phyloP scores from a whole-genome alignment of 1,284 basidiomycete species.

The Leccinum angustisporum region DNA sequence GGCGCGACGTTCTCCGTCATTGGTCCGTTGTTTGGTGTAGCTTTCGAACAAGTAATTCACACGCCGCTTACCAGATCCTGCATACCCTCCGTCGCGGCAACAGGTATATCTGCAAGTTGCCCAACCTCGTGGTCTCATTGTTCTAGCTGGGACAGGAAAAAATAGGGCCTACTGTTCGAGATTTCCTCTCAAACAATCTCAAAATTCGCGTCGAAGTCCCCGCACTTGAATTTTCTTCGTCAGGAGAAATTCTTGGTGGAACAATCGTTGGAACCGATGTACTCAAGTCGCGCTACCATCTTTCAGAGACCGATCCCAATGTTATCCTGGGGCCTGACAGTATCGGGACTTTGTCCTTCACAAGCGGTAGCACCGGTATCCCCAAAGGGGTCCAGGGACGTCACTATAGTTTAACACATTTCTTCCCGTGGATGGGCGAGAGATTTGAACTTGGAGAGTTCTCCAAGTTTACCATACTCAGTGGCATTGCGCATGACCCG shows the following conservation, averaged over 20 bases:
- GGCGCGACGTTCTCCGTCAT: constrained; percentile 99
- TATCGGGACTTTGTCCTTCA: constrained; percentile 94
- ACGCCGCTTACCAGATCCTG: constrained; percentile 67
- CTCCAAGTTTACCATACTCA: constrained; percentile 97
- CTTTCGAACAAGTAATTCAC: constrained; percentile 10
- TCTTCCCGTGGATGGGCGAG: constrained; percentile 99
- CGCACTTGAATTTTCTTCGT: constrained; percentile 73
- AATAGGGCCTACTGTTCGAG: constrained; percentile 81
- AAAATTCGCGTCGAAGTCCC: constrained; percentile 92
- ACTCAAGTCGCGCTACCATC: constrained; percentile 49
- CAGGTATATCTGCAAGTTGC: constrained; percentile 96
- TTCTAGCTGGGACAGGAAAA: constrained; percentile 88
- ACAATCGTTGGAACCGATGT: constrained; percentile 47
- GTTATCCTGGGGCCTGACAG: constrained; percentile 93
- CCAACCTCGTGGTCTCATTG: constrained; percentile 88
- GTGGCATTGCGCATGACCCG: constrained; percentile 98
- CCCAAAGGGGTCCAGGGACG: constrained; percentile 97
- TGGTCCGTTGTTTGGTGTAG: constrained; percentile 48
- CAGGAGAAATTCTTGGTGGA: constrained; percentile 73
- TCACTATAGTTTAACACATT: constrained; percentile 96
- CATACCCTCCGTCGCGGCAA: constrained; percentile 93
- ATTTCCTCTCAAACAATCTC: constrained; percentile 82
- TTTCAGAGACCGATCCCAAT: constrained; percentile 74
- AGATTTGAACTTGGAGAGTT: constrained; percentile 75
- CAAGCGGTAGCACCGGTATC: constrained; percentile 96